A percentile compares a stretch with the other conserved stretches of the same genome.
Evolutionary conservation across 75 land plant species (phyloP).

Genomic region (Pseudotsuga menziesii): DNA sequence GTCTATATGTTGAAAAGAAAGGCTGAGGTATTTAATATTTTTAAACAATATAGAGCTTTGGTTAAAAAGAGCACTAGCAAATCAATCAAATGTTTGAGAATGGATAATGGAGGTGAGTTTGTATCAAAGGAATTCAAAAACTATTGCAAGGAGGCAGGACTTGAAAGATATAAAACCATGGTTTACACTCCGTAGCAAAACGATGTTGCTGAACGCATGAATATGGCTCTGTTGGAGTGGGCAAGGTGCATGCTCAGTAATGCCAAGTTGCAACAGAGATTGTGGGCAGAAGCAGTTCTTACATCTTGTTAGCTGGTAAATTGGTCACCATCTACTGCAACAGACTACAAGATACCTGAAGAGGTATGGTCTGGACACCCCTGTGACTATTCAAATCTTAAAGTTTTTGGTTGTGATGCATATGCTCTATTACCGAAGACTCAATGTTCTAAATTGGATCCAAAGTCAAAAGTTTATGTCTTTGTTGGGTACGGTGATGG

Average conservation of each 20-base stretch:
- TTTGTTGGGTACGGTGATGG: slow-evolving; percentile 14
- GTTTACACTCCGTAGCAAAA: background rate
- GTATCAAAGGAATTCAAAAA: background rate
- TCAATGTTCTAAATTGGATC: slow-evolving; percentile 8
- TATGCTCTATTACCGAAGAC: background rate
- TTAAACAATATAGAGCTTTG: background rate
- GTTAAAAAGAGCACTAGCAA: background rate
- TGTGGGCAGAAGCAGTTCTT: background rate
- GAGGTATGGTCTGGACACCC: background rate
- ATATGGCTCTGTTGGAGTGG: background rate
- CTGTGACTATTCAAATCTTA: background rate
- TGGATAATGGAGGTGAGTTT: background rate
- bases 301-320: background rate
- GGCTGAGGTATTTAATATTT: background rate
- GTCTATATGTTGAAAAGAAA: background rate
- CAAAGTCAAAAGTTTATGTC: slow-evolving; percentile 12
- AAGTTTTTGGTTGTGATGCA: slow-evolving; percentile 11
- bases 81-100: background rate
- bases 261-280: background rate
- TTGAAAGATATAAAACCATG: background rate
- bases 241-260: background rate
- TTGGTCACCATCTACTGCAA: background rate
- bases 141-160: background rate
- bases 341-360: background rate
- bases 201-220: background rate